Percentiles rank a stretch among this genome's conserved stretches.
phyloP scores from a whole-genome alignment of 495 filamentous ascomycete species.

The Lasiosphaeriaceae sp. region DNA sequence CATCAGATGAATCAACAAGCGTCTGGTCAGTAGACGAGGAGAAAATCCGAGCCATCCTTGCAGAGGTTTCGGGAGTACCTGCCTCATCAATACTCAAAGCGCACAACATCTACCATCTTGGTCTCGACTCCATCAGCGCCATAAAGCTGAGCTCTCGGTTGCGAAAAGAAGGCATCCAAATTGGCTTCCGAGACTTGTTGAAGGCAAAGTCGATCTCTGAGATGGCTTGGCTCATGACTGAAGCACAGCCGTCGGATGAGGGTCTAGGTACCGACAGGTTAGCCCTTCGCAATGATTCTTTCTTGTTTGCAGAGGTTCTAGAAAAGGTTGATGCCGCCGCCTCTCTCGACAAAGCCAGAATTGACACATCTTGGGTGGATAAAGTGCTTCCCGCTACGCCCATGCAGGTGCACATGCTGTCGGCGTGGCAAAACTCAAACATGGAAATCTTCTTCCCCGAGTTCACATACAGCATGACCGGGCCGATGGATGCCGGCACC shows the following conservation, averaged over 20 bases:
- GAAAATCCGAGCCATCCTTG: constrained; percentile 58
- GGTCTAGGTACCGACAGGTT: not conserved
- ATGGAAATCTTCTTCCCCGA: constrained; percentile 59
- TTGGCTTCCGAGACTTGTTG: constrained; percentile 64
- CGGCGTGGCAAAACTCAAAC: constrained; percentile 59
- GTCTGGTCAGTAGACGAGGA: constrained; percentile 45
- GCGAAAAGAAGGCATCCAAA: constrained; percentile 51
- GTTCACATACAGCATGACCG: constrained; percentile 50
- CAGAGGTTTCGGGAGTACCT: constrained; percentile 58
- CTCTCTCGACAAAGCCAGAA: constrained; percentile 22
- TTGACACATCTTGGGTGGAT: constrained; percentile 46
- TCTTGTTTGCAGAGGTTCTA: constrained; percentile 23
- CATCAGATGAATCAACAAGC: not conserved
- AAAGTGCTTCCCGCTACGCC: constrained; percentile 58
- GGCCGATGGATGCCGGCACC: constrained; percentile 29
- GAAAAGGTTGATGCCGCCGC: constrained; percentile 16
- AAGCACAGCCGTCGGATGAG: not conserved
- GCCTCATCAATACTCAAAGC: constrained; percentile 55
- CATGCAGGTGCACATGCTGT: constrained; percentile 70
- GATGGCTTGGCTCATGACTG: constrained; percentile 34
- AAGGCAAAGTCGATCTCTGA: constrained; percentile 57
- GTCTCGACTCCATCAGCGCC: constrained; percentile 85
- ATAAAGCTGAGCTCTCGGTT: constrained; percentile 69
- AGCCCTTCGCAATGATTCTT: constrained; percentile 1
- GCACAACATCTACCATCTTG: constrained; percentile 78